A percentile compares a stretch with the other conserved stretches of the same genome.
Evolutionary conservation across 768 basidiomycete species (phyloP).

Genomic region (Russula griseocarnosa): DNA sequence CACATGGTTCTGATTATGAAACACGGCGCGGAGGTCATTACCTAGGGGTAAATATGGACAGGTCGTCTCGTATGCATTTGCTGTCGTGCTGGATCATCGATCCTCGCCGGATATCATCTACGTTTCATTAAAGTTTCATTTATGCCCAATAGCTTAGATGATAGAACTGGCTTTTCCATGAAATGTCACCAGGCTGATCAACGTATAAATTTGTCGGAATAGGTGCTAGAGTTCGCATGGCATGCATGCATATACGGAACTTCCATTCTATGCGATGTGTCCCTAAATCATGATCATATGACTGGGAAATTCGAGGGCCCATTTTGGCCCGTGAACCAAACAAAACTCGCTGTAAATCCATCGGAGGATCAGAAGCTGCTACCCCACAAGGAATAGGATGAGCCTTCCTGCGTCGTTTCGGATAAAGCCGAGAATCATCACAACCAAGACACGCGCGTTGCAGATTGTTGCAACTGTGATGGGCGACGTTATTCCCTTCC

Average conservation of each 20-base stretch:
- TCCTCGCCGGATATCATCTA: background rate
- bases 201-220: background rate
- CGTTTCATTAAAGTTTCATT: background rate
- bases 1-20: constrained; percentile 86
- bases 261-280: background rate
- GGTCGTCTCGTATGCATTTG: background rate
- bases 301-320: background rate
- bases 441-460: background rate
- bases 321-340: background rate
- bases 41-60: constrained; percentile 32
- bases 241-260: background rate
- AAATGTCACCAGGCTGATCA: background rate
- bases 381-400: background rate
- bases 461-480: background rate
- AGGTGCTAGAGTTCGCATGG: background rate
- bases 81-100: background rate
- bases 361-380: background rate
- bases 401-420: background rate
- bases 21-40: constrained; percentile 72
- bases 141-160: background rate
- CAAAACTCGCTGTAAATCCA: background rate
- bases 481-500: constrained; percentile 21
- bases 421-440: background rate
- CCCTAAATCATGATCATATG: no score
- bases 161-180: background rate